Conservation (phyloP, 2,329 filamentous ascomycete species). For the Neonectria punicea region DNA sequence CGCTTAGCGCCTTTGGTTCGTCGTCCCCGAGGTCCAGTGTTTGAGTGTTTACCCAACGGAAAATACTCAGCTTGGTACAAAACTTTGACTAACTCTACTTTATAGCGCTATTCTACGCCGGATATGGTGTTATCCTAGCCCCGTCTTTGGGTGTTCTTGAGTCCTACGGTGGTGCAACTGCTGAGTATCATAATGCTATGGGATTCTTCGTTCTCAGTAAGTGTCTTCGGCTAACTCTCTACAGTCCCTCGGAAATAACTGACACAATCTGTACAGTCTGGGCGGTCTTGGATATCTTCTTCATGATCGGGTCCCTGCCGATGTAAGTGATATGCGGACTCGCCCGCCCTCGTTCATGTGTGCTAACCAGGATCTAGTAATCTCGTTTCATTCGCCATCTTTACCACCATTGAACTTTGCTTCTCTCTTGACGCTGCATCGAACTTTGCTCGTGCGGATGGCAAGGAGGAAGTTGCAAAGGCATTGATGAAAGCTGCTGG, state of each 20-base stretch:
- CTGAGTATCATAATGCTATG: conserved; percentile 27
- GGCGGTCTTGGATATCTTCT: conserved; percentile 22
- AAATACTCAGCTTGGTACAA: too few relatives aligned
- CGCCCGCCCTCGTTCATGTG: neutral
- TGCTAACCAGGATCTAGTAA: neutral
- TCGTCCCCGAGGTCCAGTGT: too few relatives aligned
- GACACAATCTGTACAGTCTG: conserved; percentile 1
- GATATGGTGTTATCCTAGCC: too few relatives aligned
- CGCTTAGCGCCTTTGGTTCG: conserved; percentile 59
- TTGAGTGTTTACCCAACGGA: too few relatives aligned
- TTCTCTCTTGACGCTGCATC: conserved; percentile 18
- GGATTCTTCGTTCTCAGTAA: conserved; percentile 25
- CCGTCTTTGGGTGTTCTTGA: conserved; percentile 12
- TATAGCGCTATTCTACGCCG: too few relatives aligned
- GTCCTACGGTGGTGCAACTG: conserved; percentile 18
- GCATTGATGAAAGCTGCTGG: conserved; percentile 15
- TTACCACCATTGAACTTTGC: conserved; percentile 16
- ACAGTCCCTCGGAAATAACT: neutral
- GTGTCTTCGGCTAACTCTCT: too few relatives aligned
- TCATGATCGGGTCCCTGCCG: conserved; percentile 20
- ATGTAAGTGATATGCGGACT: neutral
- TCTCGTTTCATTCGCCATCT: conserved; percentile 10
- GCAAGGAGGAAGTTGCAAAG: neutral
- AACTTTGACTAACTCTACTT: too few relatives aligned
- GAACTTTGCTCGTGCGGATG: conserved; percentile 22